These are phyloP conservation scores for Candolleomyces eurysporus DNA, from an alignment of 768 basidiomycete species.

Conservation along the genomic window DNA sequence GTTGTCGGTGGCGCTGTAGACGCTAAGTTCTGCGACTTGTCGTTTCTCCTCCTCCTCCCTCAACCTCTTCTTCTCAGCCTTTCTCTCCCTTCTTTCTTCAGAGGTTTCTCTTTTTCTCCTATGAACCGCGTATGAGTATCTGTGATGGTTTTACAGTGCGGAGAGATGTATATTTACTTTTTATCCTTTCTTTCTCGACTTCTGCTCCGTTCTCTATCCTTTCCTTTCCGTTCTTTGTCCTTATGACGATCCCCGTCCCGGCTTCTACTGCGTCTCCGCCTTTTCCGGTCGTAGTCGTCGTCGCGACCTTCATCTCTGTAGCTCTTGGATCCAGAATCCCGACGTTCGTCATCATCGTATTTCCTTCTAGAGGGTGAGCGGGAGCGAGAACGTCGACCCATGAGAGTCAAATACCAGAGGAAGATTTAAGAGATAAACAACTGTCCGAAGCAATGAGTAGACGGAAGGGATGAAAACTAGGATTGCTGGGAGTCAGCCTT, in stretches of 20 bases:
- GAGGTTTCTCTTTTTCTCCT: conserved; percentile 86
- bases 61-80: conserved; percentile 82
- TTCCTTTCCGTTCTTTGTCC: conserved; percentile 21
- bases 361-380: conserved; percentile 14
- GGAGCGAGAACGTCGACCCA: conserved; percentile 55
- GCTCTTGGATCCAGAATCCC: conserved; percentile 30
- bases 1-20: conserved; percentile 96
- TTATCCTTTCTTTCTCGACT: conserved; percentile 35
- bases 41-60: conserved; percentile 89
- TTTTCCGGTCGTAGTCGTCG: conserved; percentile 27
- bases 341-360: not conserved
- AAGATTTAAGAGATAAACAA: not conserved
- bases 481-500: not conserved
- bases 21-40: conserved; percentile 89
- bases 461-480: not conserved
- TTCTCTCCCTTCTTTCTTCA: conserved; percentile 81
- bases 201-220: conserved; percentile 37
- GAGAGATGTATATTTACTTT: conserved; percentile 33
- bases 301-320: conserved; percentile 38
- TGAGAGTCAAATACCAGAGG: conserved; percentile 17
- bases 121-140: conserved; percentile 8
- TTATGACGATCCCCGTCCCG: conserved; percentile 29
- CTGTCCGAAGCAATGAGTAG: not conserved
- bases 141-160: not conserved
- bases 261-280: conserved; percentile 29